A percentile compares a stretch with the other conserved stretches of the same genome.
Conservation (phyloP, 352 stramenopile species). For the Stephanocyclus meneghinianus region DNA sequence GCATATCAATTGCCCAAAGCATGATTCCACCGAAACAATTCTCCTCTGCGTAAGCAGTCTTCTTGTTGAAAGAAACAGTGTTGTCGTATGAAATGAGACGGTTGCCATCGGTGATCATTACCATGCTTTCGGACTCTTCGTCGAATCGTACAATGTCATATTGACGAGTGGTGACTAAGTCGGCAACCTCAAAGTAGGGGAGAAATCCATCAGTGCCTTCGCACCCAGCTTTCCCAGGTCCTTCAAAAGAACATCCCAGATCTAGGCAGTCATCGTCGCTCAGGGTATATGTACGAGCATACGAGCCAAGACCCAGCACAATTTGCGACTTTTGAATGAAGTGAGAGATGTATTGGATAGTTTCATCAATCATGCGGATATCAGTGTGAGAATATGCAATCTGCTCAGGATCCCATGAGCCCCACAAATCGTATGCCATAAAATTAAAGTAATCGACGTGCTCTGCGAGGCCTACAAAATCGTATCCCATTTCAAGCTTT, state of each 20-base stretch:
- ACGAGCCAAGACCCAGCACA: slow-evolving; percentile 54
- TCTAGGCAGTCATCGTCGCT: slow-evolving; percentile 52
- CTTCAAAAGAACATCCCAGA: slow-evolving; percentile 52
- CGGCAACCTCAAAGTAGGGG: slow-evolving; percentile 63
- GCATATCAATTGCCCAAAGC: slow-evolving; percentile 66
- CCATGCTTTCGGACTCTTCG: slow-evolving; percentile 52
- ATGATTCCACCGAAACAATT: slow-evolving; percentile 57
- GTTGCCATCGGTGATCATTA: slow-evolving; percentile 61
- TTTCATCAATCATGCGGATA: slow-evolving; percentile 64
- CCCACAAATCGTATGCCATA: slow-evolving; percentile 68
- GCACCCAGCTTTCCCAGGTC: slow-evolving; percentile 45
- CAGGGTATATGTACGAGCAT: slow-evolving; percentile 59
- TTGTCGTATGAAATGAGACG: slow-evolving; percentile 67
- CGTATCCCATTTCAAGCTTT: slow-evolving; percentile 59
- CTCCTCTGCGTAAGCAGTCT: slow-evolving; percentile 55
- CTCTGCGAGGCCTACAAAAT: slow-evolving; percentile 51
- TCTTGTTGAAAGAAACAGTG: slow-evolving; percentile 57
- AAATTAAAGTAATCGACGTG: slow-evolving; percentile 65
- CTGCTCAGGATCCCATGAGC: slow-evolving; percentile 52
- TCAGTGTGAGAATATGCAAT: slow-evolving; percentile 53
- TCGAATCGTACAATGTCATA: slow-evolving; percentile 52
- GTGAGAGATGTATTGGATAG: slow-evolving; percentile 61
- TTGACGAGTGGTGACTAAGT: slow-evolving; percentile 39
- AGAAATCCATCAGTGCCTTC: slow-evolving; percentile 60
- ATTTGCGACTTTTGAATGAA: slow-evolving; percentile 60